Evolutionary conservation across 176 grass and related monocot genomes (phyloP).

Genomic region (Ensete ventricosum): DNA sequence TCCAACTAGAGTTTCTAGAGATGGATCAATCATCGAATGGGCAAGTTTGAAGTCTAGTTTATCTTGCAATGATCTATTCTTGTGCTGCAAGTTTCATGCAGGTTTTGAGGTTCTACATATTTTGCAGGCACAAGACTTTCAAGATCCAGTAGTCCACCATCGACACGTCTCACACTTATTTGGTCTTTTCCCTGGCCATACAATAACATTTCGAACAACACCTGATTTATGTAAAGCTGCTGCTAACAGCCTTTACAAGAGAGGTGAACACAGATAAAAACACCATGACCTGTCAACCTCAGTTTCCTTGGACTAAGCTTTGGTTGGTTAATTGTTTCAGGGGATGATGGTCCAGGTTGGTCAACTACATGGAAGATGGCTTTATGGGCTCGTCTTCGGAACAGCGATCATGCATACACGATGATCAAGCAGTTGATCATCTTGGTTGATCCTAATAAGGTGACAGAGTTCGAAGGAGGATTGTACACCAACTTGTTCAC

Average conservation of each 20-base stretch:
- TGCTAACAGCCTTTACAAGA: constrained; percentile 76
- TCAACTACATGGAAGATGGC: constrained; percentile 97
- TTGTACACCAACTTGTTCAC: constrained; percentile 96
- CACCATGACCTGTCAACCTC: constrained; percentile 4
- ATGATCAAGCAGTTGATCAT: constrained; percentile 72
- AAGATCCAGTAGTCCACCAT: constrained; percentile 72
- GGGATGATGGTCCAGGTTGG: constrained; percentile 82
- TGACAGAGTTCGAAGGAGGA: constrained; percentile 62
- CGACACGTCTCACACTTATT: constrained; percentile 86
- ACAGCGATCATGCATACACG: constrained; percentile 75
- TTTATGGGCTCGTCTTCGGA: constrained; percentile 71
- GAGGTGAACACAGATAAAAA: constrained; percentile 37
- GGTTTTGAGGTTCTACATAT: not conserved
- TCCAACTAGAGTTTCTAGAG: constrained; percentile 62
- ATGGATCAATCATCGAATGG: constrained; percentile 89
- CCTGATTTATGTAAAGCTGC: constrained; percentile 77
- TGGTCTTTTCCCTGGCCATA: constrained; percentile 90
- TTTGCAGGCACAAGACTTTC: constrained; percentile 57
- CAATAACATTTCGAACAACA: constrained; percentile 57
- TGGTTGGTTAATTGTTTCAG: constrained; percentile 26
- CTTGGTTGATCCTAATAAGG: constrained; percentile 66
- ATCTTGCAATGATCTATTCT: not conserved
- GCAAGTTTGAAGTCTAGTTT: constrained; percentile 31
- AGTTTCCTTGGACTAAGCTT: not conserved
- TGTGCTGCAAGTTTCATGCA: not conserved